Conservation (phyloP, 768 basidiomycete species). For the Cystobasidium ongulense region DNA sequence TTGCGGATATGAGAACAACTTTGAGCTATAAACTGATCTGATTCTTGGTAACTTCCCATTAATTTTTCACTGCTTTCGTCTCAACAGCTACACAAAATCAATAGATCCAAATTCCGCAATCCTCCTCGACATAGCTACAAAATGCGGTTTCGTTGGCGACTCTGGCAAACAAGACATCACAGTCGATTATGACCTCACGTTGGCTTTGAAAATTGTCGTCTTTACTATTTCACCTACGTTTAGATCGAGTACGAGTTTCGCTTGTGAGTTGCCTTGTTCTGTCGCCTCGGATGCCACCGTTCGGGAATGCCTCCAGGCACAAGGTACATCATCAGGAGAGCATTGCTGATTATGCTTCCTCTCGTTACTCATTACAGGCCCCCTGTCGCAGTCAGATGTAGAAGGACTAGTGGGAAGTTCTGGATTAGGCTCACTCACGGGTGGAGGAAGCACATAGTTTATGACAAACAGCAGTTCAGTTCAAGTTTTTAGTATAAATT, state of each 20-base stretch:
- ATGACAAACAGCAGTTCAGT: too few relatives aligned
- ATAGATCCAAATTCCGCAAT: conserved; percentile 38
- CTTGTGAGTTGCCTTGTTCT: conserved; percentile 35
- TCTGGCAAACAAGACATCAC: conserved; percentile 1
- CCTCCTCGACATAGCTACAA: conserved; percentile 37
- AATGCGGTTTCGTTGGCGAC: conserved; percentile 40
- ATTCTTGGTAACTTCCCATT: too few relatives aligned
- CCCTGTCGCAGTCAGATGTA: not conserved
- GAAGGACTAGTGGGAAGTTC: not conserved
- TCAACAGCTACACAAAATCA: conserved; percentile 10
- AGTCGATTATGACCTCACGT: conserved; percentile 35
- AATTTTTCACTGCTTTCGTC: not conserved
- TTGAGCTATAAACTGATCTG: too few relatives aligned
- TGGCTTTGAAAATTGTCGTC: conserved; percentile 37
- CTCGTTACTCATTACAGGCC: not conserved
- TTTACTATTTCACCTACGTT: conserved; percentile 32
- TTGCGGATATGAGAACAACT: too few relatives aligned
- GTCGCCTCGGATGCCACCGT: conserved; percentile 26
- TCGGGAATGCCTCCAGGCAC: not conserved
- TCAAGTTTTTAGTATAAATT: too few relatives aligned
- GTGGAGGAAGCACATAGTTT: not conserved
- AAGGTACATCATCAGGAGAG: too few relatives aligned
- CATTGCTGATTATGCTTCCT: not conserved
- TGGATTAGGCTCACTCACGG: not conserved
- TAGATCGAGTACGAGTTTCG: conserved; percentile 10